phyloP scores from a whole-genome alignment of 306 rosid species.

The Rubus parviflorus region DNA sequence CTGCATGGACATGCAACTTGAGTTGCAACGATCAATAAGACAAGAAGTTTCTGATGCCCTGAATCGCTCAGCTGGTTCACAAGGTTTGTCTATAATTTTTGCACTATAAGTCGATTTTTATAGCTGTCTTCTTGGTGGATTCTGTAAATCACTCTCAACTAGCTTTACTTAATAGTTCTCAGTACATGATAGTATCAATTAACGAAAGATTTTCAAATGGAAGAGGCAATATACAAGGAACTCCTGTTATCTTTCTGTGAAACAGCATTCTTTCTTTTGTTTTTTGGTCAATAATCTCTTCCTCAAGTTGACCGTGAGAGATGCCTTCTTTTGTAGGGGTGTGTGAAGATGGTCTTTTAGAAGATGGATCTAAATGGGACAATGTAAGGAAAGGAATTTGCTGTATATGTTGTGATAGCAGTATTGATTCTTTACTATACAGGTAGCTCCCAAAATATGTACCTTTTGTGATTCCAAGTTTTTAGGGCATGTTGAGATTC shows the following conservation, averaged over 20 bases:
- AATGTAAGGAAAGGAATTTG: slow-evolving; percentile 90
- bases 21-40: slow-evolving; percentile 90
- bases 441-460: slow-evolving; percentile 44
- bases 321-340: slow-evolving; percentile 40
- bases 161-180: background rate
- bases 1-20: slow-evolving; percentile 99
- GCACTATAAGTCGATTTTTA: background rate
- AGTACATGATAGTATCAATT: background rate
- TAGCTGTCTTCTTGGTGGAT: background rate
- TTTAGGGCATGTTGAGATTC: background rate
- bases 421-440: slow-evolving; percentile 88
- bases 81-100: slow-evolving; percentile 48
- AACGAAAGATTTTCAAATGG: background rate
- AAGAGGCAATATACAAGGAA: background rate
- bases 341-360: slow-evolving; percentile 42
- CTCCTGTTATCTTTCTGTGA: background rate
- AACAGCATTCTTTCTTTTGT: background rate
- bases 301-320: background rate
- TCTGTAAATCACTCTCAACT: background rate
- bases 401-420: slow-evolving; percentile 70
- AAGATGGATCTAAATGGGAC: slow-evolving; percentile 78
- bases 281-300: background rate
- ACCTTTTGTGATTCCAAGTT: background rate
- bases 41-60: slow-evolving; percentile 98
- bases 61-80: slow-evolving; percentile 65